Percentiles rank a stretch among this genome's conserved stretches.
These are phyloP conservation scores for Aspergillus nomiae DNA, from an alignment of 2,329 filamentous ascomycete genomes.

Conservation along the genomic window DNA sequence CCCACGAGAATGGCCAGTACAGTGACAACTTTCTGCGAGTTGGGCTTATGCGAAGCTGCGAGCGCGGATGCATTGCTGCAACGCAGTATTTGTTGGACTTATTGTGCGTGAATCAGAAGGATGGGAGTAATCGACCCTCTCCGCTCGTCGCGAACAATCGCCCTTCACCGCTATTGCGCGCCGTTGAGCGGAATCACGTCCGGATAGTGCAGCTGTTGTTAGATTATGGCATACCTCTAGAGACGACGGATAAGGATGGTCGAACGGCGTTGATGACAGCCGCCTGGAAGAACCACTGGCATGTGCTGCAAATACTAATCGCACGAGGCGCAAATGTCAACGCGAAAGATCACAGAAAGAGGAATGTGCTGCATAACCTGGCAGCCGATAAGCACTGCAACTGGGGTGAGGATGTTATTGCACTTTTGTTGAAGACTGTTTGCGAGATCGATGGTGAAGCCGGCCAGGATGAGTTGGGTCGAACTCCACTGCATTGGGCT, in stretches of 20 bases:
- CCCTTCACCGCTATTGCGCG: conserved; percentile 38
- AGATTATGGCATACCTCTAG: conserved; percentile 34
- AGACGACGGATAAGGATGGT: conserved; percentile 48
- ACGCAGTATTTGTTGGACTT: conserved; percentile 39
- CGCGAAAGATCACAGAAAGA: conserved; percentile 30
- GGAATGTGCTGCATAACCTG: conserved; percentile 45
- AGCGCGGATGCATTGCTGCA: conserved; percentile 36
- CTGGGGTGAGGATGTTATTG: conserved; percentile 50
- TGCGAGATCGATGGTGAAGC: conserved; percentile 44
- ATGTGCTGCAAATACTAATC: conserved; percentile 42
- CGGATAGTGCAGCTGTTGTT: conserved; percentile 50
- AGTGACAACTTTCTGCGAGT: conserved; percentile 42
- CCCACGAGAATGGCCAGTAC: conserved; percentile 38
- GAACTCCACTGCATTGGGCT: conserved; percentile 61
- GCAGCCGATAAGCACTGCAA: conserved; percentile 50
- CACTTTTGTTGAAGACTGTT: conserved; percentile 41
- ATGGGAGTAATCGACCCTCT: conserved; percentile 29
- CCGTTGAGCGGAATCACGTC: conserved; percentile 42
- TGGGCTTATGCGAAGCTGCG: conserved; percentile 43
- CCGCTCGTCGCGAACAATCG: conserved; percentile 35
- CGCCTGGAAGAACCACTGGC: conserved; percentile 45
- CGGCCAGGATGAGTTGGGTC: conserved; percentile 48
- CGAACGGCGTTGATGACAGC: conserved; percentile 48
- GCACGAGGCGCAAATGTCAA: conserved; percentile 38
- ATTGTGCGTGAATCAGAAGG: conserved; percentile 40